These are phyloP conservation scores for Apostasia shenzhenica DNA, from an alignment of 106 monocot species.

Conservation along the genomic window DNA sequence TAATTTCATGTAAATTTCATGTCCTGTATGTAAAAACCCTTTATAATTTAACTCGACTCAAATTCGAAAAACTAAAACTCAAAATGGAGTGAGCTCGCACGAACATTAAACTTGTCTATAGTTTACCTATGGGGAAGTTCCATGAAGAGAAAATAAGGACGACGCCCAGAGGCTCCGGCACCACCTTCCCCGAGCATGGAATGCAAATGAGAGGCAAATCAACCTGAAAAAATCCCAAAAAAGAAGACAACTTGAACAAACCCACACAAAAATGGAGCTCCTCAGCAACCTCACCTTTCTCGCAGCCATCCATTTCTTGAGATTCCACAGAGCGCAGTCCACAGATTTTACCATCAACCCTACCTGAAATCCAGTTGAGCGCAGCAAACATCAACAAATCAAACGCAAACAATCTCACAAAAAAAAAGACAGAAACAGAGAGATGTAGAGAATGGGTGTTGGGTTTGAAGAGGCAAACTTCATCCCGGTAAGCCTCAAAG, in stretches of 20 bases:
- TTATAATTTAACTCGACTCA: not conserved
- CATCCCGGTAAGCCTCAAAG: slow-evolving; percentile 70
- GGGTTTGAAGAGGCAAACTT: slow-evolving; percentile 16
- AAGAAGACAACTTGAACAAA: too few species aligned
- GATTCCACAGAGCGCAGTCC: slow-evolving; percentile 27
- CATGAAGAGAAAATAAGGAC: slow-evolving; percentile 75
- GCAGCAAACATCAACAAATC: not conserved
- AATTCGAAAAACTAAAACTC: not conserved
- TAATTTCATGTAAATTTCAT: not conserved
- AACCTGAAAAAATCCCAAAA: slow-evolving; percentile 27
- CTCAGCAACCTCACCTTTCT: slow-evolving; percentile 22
- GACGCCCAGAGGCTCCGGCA: slow-evolving; percentile 74
- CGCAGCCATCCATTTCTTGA: slow-evolving; percentile 73
- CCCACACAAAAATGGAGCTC: too few species aligned
- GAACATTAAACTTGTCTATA: too few species aligned
- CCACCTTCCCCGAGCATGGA: slow-evolving; percentile 37
- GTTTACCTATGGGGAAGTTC: slow-evolving; percentile 77
- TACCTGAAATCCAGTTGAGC: slow-evolving; percentile 24
- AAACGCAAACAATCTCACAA: too few species aligned
- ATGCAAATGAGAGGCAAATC: slow-evolving; percentile 31
- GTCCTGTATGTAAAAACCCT: too few species aligned
- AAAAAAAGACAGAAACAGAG: not conserved
- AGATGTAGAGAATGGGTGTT: too few species aligned
- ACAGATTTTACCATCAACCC: slow-evolving; percentile 62
- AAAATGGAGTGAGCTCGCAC: not conserved